phyloP scores from a whole-genome alignment of 164 flowering plant species.

The Akebia trifoliata region DNA sequence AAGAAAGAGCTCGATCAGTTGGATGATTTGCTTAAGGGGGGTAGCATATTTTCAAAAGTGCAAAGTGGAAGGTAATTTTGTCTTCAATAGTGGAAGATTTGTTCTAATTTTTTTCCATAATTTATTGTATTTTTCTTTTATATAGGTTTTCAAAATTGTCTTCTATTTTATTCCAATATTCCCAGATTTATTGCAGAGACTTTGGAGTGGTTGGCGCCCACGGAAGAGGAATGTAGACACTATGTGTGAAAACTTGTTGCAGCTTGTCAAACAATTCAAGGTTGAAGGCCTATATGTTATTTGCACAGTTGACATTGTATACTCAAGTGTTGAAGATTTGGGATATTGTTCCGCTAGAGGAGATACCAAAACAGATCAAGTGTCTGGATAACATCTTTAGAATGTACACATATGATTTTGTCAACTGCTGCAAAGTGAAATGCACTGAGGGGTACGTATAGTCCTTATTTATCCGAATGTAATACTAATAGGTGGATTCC shows the following conservation, averaged over 20 bases:
- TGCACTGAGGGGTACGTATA: slow-evolving; percentile 52
- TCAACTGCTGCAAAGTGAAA: slow-evolving; percentile 49
- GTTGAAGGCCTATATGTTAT: slow-evolving; percentile 46
- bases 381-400: slow-evolving; percentile 45
- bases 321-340: slow-evolving; percentile 62
- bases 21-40: slow-evolving; percentile 54
- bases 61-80: slow-evolving; percentile 78
- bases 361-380: slow-evolving; percentile 42
- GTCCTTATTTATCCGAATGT: neutral
- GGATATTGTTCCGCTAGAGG: slow-evolving; percentile 62
- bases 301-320: slow-evolving; percentile 47
- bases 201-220: slow-evolving; percentile 72
- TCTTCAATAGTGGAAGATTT: no score
- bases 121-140: no score
- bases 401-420: slow-evolving; percentile 44
- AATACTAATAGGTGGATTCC: no score
- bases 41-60: slow-evolving; percentile 45
- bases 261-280: slow-evolving; percentile 45
- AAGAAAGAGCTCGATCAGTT: slow-evolving; percentile 62
- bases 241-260: slow-evolving; percentile 35
- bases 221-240: slow-evolving; percentile 33
- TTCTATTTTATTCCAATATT: neutral
- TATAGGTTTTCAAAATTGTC: neutral
- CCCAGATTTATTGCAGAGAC: slow-evolving; percentile 52
- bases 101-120: no score